Percentiles rank a stretch among this genome's conserved stretches.
phyloP scores from a whole-genome alignment of 805 yeast species.

The Wickerhamiella brachini region DNA sequence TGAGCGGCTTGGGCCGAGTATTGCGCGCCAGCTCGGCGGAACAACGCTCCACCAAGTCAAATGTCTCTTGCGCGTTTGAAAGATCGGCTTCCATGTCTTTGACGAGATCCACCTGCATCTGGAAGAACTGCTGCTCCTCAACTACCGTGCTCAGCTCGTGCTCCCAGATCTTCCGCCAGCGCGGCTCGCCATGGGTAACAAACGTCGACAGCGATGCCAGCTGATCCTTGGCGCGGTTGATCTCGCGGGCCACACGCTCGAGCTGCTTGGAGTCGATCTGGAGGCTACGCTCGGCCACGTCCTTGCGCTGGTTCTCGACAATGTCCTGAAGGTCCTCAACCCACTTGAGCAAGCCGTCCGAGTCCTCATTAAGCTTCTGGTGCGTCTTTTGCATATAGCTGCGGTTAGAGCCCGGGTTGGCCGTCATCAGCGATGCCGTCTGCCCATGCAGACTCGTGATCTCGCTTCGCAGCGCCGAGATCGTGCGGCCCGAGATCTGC shows the following conservation, averaged over 20 bases:
- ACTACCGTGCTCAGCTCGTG: slow-evolving; percentile 77
- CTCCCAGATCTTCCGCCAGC: slow-evolving; percentile 90
- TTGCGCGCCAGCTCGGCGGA: slow-evolving; percentile 16
- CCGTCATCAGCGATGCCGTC: slow-evolving; percentile 38
- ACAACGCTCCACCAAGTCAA: slow-evolving; percentile 54
- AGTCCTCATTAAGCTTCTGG: slow-evolving; percentile 54
- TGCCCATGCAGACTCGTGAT: slow-evolving; percentile 33
- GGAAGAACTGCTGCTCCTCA: slow-evolving; percentile 87
- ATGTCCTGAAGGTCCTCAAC: slow-evolving; percentile 89
- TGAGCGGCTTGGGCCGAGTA: slow-evolving; percentile 34
- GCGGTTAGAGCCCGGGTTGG: slow-evolving; percentile 21
- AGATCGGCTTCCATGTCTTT: slow-evolving; percentile 71
- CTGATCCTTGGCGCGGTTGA: slow-evolving; percentile 40
- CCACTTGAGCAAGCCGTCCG: slow-evolving; percentile 57
- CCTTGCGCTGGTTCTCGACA: slow-evolving; percentile 77
- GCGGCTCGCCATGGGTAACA: slow-evolving; percentile 57
- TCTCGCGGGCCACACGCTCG: slow-evolving; percentile 48
- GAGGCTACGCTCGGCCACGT: slow-evolving; percentile 84
- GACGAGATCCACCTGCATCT: slow-evolving; percentile 75
- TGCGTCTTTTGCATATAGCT: slow-evolving; percentile 68
- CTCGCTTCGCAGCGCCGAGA: slow-evolving; percentile 29
- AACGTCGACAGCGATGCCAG: slow-evolving; percentile 44
- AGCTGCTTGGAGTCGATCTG: slow-evolving; percentile 66
- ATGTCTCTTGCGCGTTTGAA: slow-evolving; percentile 67
- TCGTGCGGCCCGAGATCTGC: slow-evolving; percentile 38